Base-by-base conservation (phyloP, 345 rosid species). In the Acer saccharum region DNA sequence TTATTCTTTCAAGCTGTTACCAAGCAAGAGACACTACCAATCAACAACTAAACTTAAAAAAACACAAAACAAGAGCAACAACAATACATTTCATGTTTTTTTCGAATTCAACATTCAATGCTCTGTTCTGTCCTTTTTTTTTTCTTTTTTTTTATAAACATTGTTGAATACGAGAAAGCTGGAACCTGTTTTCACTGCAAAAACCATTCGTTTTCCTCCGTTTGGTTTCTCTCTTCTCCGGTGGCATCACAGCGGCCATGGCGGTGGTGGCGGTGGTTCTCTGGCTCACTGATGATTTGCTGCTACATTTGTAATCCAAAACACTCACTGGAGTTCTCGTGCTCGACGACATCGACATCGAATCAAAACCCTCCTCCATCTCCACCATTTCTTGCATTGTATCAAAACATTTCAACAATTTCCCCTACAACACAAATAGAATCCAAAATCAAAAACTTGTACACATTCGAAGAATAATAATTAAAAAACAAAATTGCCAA, bases 281-380 rank as follows among this genome's bases (percentile, higher is more conserved):
- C 81, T 86, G 78, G 65, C 83, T 80, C 74, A 74, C 87, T 65
- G 88, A 77, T 83, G 88, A 77, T 83, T 71, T 78, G 29, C 67
- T 73, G 71, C 39, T 35, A 35, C 82, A 84, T 3, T 68, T 74
- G 71, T 85, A 78, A 65, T 88, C 90, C 64, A 87, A 80, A 65
- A 90, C 85, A 39, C 86, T 82, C 12, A 71, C 58, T 57, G 91
- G 87, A 0, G 94, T 88, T 83, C 81, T 76, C 32, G 88, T 79
- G 68, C 84, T 85, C 9, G 88, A 85, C 52, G 72, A 66, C 10
- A 72, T 23, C 52, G 72, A 66, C 8, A 72, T 23, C 9, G 85
- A 82, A 68, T 82, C 86, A 73, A 74, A 60, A 27, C 62, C 70
- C 43, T 75, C 73, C 50, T 77, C 81, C 48, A 60, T 81, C 43